A percentile compares a stretch with the other conserved stretches of the same genome.
Evolutionary conservation across 2,329 filamentous ascomycete species (phyloP).

Genomic region (Trichoderma gracile): DNA sequence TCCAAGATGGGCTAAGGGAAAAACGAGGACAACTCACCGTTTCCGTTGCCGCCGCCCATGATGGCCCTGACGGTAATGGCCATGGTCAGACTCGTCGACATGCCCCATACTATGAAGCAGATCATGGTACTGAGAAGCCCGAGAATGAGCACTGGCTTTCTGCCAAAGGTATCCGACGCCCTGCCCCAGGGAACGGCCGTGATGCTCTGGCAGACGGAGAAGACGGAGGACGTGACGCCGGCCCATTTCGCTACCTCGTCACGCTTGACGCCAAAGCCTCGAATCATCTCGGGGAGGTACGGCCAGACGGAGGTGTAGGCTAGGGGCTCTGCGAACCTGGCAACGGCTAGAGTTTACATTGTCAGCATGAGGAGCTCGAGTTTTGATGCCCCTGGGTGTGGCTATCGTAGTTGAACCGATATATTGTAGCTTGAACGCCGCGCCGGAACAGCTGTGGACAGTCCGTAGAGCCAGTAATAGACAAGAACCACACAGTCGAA

Average conservation of each 20-base stretch:
- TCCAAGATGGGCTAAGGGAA: slow-evolving; percentile 28
- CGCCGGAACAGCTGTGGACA: background rate
- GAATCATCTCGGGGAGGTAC: slow-evolving; percentile 77
- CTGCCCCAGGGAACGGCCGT: slow-evolving; percentile 76
- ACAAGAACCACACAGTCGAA: background rate
- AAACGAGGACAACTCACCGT: slow-evolving; percentile 52
- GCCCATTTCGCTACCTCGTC: slow-evolving; percentile 78
- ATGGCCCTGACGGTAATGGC: slow-evolving; percentile 75
- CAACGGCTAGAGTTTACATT: slow-evolving; percentile 58
- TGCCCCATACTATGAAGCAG: slow-evolving; percentile 78
- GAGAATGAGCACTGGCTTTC: slow-evolving; percentile 77
- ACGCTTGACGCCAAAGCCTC: slow-evolving; percentile 70
- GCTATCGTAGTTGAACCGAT: background rate
- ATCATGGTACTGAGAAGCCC: slow-evolving; percentile 79
- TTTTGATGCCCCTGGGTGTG: background rate
- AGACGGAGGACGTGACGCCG: slow-evolving; percentile 70
- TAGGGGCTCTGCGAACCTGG: slow-evolving; percentile 74
- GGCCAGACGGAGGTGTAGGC: slow-evolving; percentile 72
- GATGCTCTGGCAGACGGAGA: slow-evolving; percentile 69
- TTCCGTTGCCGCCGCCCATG: slow-evolving; percentile 84
- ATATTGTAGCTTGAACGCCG: slow-evolving; percentile 14
- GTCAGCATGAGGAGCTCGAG: slow-evolving; percentile 16
- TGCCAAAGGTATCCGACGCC: slow-evolving; percentile 74
- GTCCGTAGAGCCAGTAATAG: background rate
- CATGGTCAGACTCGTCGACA: slow-evolving; percentile 77